These are phyloP conservation scores for Tuber brumale DNA, from an alignment of 495 filamentous ascomycete genomes.

Conservation along the genomic window DNA sequence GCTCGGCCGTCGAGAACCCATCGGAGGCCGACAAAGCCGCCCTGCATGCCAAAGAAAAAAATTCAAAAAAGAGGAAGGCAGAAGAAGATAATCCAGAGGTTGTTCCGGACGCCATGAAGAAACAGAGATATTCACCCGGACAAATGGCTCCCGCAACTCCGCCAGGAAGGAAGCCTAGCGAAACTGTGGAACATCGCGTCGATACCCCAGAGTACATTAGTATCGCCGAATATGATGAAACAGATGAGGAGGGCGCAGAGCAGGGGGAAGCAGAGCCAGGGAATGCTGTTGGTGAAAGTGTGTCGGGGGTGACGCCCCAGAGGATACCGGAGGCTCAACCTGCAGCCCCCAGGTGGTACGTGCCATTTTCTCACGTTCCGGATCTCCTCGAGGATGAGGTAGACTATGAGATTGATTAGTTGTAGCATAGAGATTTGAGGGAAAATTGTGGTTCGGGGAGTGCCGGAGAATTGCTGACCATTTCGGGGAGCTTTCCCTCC, in stretches of 20 bases:
- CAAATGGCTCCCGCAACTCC: neutral
- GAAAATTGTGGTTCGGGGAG: neutral
- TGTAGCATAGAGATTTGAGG: neutral
- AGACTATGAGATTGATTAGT: neutral
- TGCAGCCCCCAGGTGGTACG: neutral
- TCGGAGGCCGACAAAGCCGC: neutral
- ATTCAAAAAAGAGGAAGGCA: neutral
- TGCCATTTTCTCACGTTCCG: neutral
- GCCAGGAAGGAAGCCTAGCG: neutral
- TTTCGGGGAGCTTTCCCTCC: neutral
- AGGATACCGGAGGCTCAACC: neutral
- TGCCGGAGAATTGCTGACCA: neutral
- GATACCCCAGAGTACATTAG: neutral
- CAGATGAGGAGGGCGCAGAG: neutral
- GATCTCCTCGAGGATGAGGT: neutral
- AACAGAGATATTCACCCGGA: neutral
- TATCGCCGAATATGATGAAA: neutral
- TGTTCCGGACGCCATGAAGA: neutral
- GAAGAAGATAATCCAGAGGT: neutral
- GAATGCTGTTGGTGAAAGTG: neutral
- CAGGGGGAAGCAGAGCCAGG: neutral
- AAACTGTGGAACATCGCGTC: neutral
- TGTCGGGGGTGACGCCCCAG: neutral
- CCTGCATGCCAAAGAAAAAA: neutral
- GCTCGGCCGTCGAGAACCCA: neutral